Evolutionary conservation across 805 yeast species (phyloP).

Genomic region (Suhomyces xylopsoci): DNA sequence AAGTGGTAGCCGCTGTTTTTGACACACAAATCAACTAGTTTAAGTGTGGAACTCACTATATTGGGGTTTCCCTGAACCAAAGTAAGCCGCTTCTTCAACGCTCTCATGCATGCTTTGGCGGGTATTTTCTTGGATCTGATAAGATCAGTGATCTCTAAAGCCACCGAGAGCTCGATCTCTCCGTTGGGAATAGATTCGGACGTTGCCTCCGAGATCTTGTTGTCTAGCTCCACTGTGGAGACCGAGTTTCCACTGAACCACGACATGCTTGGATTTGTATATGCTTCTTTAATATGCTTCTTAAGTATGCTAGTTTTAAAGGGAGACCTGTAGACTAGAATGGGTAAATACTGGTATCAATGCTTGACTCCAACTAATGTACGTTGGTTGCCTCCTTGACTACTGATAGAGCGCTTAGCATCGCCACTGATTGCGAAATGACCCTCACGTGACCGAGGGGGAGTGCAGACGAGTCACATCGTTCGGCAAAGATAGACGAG

Average conservation of each 20-base stretch:
- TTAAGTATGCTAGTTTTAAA: too few species aligned
- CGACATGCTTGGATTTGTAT: constrained; percentile 34
- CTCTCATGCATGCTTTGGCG: constrained; percentile 80
- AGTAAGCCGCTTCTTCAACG: constrained; percentile 71
- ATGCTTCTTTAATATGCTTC: background rate
- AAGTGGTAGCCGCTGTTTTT: constrained; percentile 92
- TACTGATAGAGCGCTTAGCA: background rate
- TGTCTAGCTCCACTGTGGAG: constrained; percentile 47
- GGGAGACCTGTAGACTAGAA: background rate
- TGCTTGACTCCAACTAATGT: background rate
- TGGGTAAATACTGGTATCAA: background rate
- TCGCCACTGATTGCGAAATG: background rate
- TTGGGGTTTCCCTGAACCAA: constrained; percentile 68
- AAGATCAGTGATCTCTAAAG: constrained; percentile 82
- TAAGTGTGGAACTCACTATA: constrained; percentile 69
- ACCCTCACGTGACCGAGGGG: background rate
- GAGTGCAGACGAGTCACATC: background rate
- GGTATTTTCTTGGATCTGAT: constrained; percentile 78
- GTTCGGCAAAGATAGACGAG: background rate
- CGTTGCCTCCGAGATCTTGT: constrained; percentile 71
- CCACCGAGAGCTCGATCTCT: constrained; percentile 67
- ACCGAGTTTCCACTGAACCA: constrained; percentile 47
- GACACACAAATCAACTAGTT: constrained; percentile 78
- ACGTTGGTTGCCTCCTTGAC: background rate
- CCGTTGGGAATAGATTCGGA: constrained; percentile 91